Base-by-base conservation (phyloP, 169 alveolate species). In the Ichthyophthirius multifiliis region DNA sequence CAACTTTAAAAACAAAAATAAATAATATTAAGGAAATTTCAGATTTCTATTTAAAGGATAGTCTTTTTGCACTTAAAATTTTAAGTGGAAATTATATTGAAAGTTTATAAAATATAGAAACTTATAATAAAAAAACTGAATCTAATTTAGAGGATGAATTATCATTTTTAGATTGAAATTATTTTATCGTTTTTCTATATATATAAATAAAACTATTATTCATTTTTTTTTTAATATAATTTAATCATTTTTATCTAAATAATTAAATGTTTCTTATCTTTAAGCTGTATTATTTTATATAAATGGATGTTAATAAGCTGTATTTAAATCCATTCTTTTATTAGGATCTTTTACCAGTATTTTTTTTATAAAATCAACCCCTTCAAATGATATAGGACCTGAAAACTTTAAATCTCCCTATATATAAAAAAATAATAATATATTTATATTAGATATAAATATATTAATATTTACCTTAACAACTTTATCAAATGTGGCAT, bases 21-120 rank as follows among this genome's bases (percentile, higher is more conserved):
- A 34, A 39, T 16, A 39, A 41, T n/a, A 44, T 67, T 12, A 20
- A 44, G 45, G 41, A 37, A 9, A 18, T 67, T 16, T 35, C 77
- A 9, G 77, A 67, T 41, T 67, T 67, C 46, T 67, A 37, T n/a
- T 34, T 44, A 3, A 67, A 67, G 16, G 77, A 67, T 39, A 12
- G 43, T 7, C 64, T 37, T 37, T 67, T 67, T 44, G n/a, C 45
- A 4, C 16, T 34, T 2, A 34, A 39, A 39, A 67, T 67, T 1
- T 9, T 37, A 15, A 23, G 16, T 16, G 77, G 77, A 3, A 23
- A 41, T 2, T 37, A 67, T 39, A 39, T 67, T 6, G 48, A 67
- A 39, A 37, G 39, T 39, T 37, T 67, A 0, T 37, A 41, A 6
- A 67, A 41, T 5, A 37, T 67, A 2, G 46, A 34, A 18, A 35